Evolutionary conservation across 257 asterid genomes (phyloP).

Genomic region (Coffea canephora): DNA sequence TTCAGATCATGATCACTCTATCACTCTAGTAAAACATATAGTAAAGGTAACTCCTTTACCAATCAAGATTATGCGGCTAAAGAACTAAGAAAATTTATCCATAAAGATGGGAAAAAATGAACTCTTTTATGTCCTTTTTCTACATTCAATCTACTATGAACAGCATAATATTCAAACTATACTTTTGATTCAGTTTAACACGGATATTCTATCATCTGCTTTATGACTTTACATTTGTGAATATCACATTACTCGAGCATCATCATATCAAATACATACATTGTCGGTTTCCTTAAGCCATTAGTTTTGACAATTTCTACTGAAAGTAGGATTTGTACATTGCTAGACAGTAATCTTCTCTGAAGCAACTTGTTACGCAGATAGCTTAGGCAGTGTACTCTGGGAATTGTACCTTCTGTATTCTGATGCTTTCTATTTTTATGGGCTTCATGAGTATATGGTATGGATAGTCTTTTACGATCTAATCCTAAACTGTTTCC

Average conservation of each 20-base stretch:
- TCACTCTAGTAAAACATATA: neutral
- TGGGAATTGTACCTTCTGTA: neutral
- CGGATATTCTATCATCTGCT: neutral
- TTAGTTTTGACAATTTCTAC: neutral
- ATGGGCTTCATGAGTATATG: neutral
- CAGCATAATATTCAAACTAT: neutral
- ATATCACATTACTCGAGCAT: neutral
- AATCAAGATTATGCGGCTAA: neutral
- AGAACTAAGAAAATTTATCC: neutral
- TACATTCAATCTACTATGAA: neutral
- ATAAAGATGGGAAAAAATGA: neutral
- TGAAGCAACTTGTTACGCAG: neutral
- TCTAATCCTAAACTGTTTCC: constrained; percentile 11
- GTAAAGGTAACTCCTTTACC: neutral
- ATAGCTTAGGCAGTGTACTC: neutral
- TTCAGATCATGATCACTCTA: neutral
- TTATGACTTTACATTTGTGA: neutral
- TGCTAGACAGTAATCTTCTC: neutral
- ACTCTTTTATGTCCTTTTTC: neutral
- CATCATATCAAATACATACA: neutral
- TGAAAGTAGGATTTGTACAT: neutral
- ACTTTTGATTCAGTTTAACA: neutral
- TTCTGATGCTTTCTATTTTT: neutral
- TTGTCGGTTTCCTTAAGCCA: neutral
- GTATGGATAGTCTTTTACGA: neutral